These are phyloP conservation scores for Talaromyces thailandensis DNA, from an alignment of 495 filamentous ascomycete genomes.

Conservation along the genomic window DNA sequence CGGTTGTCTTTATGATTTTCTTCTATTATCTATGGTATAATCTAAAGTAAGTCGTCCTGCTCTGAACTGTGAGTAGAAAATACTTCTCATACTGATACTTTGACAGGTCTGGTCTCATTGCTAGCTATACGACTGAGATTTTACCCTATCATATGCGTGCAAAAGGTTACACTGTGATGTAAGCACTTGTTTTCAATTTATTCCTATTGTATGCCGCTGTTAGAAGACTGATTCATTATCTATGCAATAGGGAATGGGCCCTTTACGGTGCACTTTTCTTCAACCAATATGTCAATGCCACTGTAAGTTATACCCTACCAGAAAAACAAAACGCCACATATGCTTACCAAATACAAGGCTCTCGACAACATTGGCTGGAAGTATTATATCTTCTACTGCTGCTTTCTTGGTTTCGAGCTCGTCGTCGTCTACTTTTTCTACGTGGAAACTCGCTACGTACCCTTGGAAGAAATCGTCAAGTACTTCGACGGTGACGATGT, in stretches of 20 bases:
- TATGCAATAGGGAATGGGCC: neutral
- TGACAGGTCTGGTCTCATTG: constrained; percentile 42
- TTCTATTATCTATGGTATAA: constrained; percentile 42
- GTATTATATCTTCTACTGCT: constrained; percentile 50
- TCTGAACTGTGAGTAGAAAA: neutral
- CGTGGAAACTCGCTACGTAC: constrained; percentile 53
- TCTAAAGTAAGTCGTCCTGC: neutral
- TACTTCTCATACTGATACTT: neutral
- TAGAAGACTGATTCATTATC: neutral
- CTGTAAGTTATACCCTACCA: constrained; percentile 29
- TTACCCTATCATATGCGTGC: constrained; percentile 56
- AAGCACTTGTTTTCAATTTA: neutral
- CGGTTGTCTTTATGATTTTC: constrained; percentile 51
- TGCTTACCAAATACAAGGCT: constrained; percentile 38
- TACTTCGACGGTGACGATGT: constrained; percentile 52
- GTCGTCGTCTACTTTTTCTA: constrained; percentile 53
- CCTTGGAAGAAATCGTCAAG: constrained; percentile 56
- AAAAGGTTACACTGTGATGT: constrained; percentile 34
- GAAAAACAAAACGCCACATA: neutral
- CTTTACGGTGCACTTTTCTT: constrained; percentile 46
- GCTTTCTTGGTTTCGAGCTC: constrained; percentile 49
- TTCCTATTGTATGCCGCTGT: neutral
- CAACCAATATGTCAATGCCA: constrained; percentile 44
- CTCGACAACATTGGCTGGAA: constrained; percentile 45
- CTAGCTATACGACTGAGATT: constrained; percentile 55